Base-by-base conservation (phyloP, 1,284 basidiomycete genomes). In the Kwoniella shivajii region DNA sequence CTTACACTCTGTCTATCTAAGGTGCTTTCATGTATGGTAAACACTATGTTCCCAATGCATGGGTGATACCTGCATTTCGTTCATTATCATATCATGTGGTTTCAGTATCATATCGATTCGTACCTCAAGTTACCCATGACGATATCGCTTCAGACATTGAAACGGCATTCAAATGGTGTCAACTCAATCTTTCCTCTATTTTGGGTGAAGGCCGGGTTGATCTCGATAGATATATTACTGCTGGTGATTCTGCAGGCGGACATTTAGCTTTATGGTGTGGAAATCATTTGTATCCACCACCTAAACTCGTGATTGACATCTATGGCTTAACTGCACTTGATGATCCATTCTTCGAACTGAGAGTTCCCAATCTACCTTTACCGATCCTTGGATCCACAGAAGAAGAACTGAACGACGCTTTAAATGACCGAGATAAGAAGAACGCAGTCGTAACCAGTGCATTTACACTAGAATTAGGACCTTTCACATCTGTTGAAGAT, bases 241-340 rank as follows among this genome's bases (percentile, higher is more conserved):
- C 49, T 18, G 72, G 72, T 5, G 69, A 73, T 44, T 57, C 51
- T 1, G 67, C 71, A 6, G 72, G 72, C 24, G 72, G 65, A 10
- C 56, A 60, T 0, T 44, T 73, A 10, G 52, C 66, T 1, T 56
- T 57, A 5, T 29, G 61, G 16, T 49, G 36, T 29, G 67, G 67
- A 4, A 48, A 50, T 22, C 46, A 54, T n/a, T 38, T 63, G n/a
- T 14, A 30, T 5, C 66, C 67, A 1, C 9, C 18, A 3, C 70
- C 70, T 0, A 57, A 59, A 48, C 64, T 53, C 24, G 57, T 72
- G 3, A 33, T 72, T 3, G 59, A 69, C 46, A 50, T 61, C 3
- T 67, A 61, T 33, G 70, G 66, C 47, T 62, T 14, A 63, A 71
- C 54, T 39, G 26, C 31, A 14, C n/a, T 34, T 0, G 45, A 47